These are phyloP conservation scores for Claviceps digitariae DNA, from an alignment of 2,329 filamentous ascomycete species.

Conservation along the genomic window DNA sequence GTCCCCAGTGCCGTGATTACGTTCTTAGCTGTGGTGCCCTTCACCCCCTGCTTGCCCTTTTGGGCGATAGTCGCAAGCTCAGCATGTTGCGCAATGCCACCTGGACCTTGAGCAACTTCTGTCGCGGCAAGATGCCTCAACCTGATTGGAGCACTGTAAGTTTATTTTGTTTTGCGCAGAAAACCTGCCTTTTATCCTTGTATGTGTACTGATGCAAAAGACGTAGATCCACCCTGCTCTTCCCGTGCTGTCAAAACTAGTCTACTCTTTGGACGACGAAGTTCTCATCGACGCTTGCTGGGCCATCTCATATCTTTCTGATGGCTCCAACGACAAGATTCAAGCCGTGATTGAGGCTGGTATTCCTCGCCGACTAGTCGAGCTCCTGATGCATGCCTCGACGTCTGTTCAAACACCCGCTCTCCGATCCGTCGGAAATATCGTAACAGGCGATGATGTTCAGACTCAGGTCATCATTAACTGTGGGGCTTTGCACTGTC, in stretches of 20 bases:
- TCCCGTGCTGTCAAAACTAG: conserved; percentile 88
- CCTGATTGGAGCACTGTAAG: conserved; percentile 93
- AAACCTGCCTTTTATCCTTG: background rate
- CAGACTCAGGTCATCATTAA: conserved; percentile 99
- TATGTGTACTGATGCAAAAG: background rate
- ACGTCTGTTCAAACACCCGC: conserved; percentile 97
- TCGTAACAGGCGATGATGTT: conserved; percentile 95
- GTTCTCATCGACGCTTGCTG: conserved; percentile 98
- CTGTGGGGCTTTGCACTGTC: conserved; percentile 80
- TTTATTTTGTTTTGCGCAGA: background rate
- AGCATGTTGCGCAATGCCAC: conserved; percentile 99
- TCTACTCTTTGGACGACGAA: conserved; percentile 96
- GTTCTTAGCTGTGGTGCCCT: conserved; percentile 85
- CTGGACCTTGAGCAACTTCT: conserved; percentile 99
- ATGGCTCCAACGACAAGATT: conserved; percentile 98
- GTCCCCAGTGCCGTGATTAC: conserved; percentile 93
- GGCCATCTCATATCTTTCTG: conserved; percentile 97
- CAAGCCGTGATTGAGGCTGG: conserved; percentile 97
- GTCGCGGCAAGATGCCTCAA: conserved; percentile 97
- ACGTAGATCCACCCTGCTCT: conserved; percentile 81
- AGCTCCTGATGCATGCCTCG: conserved; percentile 94
- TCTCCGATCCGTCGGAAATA: conserved; percentile 94
- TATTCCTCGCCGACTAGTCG: conserved; percentile 89
- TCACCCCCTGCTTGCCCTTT: conserved; percentile 73
- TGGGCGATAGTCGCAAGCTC: conserved; percentile 95